Base-by-base conservation (phyloP, 768 basidiomycete genomes). In the Boletus fagicola region DNA sequence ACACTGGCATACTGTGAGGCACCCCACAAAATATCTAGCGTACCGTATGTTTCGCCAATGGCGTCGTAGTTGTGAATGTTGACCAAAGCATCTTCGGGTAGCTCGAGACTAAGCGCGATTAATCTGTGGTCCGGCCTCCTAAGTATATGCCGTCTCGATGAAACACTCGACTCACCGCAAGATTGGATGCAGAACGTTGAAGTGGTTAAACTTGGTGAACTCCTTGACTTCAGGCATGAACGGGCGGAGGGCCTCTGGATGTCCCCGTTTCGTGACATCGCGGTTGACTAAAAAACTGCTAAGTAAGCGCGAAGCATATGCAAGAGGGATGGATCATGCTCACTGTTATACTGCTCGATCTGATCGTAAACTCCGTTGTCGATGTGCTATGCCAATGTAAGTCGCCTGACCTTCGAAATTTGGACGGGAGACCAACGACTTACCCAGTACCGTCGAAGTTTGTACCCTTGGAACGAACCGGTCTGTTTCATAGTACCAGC, bases 351-450 rank as follows among this genome's bases (percentile, higher is more conserved):
- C 49, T 80, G 75, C 63, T 88, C 86, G 18, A 86, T 62, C 60
- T 86, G 83, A 63, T 88, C 87, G 18, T 70, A 77, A 26, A 88
- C 80, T 7, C 86, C 86, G 12, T 77, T 78, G 40, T 82, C 83
- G 45, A 87, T 80, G 49, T 83, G 81, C 86, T 88, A 52, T 8
- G 18, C 20, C n/a, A n/a, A n/a, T n/a, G n/a, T n/a, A n/a, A n/a
- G n/a, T n/a, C 24, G n/a, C 18, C 16, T 22, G 38, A 30, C n/a
- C 18, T 30, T n/a, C 10, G 16, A 39, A 43, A n/a, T 16, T 48
- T 16, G 15, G n/a, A 33, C n/a, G 31, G 12, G 18, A 36, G 36
- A 48, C 6, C 11, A 4, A 24, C 40, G 66, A 8, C 49, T 22
- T 54, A 81, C 80, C 79, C 78, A 83, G 56, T 80, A 80, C 46